Evolutionary conservation across 2,329 filamentous ascomycete genomes (phyloP), one percentile per base, ranked within the genome.

Genomic region (Diaporthe vaccinii): DNA sequence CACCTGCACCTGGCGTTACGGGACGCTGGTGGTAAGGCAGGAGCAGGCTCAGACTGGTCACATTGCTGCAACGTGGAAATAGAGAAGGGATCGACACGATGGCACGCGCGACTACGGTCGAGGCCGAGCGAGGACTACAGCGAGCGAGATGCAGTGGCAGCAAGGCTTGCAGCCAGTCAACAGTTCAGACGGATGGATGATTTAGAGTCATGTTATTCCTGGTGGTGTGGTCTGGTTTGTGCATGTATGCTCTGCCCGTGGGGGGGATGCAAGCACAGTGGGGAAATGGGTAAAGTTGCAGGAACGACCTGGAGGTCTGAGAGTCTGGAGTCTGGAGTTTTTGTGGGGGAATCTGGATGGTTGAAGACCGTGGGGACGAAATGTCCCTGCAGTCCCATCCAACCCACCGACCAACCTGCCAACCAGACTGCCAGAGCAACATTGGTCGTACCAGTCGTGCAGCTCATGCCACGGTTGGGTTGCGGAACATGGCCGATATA

Each of bases 401-500:
- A 34, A 58, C 25, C 53, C 53, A 28, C 28, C 28, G 28, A 34
- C 28, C 25, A 25, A 28, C 25, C 36, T 39, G 36, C 36, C 36
- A 39, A 39, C 36, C 36, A 58, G 17, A 22, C 57, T n/a, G 28
- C 15, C 28, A 58, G 17, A 22, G 28, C 34, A 61, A 46, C 1
- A 62, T 34, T 44, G 36, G 59, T 25, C 58, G n/a, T 44, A 20
- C 25, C 39, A 46, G 59, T 4, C 39, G 39, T 67, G 44, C 44
- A 49, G 15, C 12, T 68, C 46, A 34, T 53, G 28, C 62, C 28
- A 51, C 22, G 3, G 22, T 2, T 17, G 31, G 15, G 8, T 9
- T n/a, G n/a, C 65, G 65, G 65, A 68, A 68, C 65, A 68, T 53
- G 65, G 34, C 65, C 46, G 65, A 68, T 41, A 31, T 28, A 31